phyloP scores from a whole-genome alignment of 768 basidiomycete genomes.

The Suillus fuscotomentosus region DNA sequence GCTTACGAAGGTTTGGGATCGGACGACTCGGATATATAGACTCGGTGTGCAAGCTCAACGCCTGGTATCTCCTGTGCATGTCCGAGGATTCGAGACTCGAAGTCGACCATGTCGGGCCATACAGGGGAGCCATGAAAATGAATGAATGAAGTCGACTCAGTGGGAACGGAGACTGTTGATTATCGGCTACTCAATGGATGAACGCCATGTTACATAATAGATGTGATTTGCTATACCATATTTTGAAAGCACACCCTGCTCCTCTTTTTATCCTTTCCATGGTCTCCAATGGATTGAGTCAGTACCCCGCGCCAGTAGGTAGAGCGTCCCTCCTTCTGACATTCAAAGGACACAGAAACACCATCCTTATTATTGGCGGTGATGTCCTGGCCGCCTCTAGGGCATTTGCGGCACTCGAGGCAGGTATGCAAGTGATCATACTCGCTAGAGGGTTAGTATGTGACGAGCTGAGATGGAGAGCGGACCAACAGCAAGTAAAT shows the following conservation, averaged over 20 bases:
- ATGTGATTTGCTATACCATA: not conserved
- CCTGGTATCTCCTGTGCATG: no score
- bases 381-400: constrained; percentile 82
- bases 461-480: constrained; percentile 72
- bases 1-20: no score
- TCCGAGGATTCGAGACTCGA: no score
- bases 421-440: constrained; percentile 71
- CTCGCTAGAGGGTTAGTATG: constrained; percentile 56
- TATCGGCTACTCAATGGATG: no score
- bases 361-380: constrained; percentile 73
- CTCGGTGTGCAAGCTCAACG: no score
- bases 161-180: no score
- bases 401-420: constrained; percentile 79
- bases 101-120: no score
- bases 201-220: no score
- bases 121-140: no score
- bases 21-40: no score
- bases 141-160: no score
- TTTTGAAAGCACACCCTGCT: not conserved
- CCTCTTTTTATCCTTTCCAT: not conserved
- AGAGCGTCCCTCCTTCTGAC: constrained; percentile 82
- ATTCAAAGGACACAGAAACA: constrained; percentile 55
- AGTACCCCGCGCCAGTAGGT: constrained; percentile 41
- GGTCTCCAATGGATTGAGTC: constrained; percentile 14
- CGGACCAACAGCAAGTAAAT: constrained; percentile 49